A percentile compares a stretch with the other conserved stretches of the same genome.
Conservation (phyloP, 805 yeast genomes). For the Limtongia smithiae region DNA sequence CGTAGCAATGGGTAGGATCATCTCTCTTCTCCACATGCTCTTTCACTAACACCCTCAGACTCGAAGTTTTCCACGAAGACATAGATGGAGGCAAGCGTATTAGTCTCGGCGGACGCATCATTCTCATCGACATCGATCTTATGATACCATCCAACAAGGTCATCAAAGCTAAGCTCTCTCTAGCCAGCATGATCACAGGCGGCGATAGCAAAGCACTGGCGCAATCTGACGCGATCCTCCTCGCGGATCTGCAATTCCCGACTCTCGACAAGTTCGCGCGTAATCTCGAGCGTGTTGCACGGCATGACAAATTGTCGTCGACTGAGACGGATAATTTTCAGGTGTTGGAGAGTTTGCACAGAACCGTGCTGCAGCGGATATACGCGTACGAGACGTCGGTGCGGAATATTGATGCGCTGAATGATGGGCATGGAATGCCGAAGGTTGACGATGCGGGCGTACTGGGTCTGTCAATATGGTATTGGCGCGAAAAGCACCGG, state of each 20-base stretch:
- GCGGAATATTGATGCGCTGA: constrained; percentile 9
- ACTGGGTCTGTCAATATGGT: constrained; percentile 38
- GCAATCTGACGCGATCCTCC: constrained; percentile 31
- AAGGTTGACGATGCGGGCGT: constrained; percentile 34
- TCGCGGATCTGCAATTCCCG: constrained; percentile 33
- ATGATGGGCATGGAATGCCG: constrained; percentile 34
- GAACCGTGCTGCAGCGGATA: constrained; percentile 31
- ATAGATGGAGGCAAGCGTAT: constrained; percentile 36
- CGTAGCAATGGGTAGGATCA: constrained; percentile 30
- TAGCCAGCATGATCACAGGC: constrained; percentile 22
- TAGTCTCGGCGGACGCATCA: constrained; percentile 40
- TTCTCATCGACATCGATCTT: constrained; percentile 38
- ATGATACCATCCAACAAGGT: constrained; percentile 15
- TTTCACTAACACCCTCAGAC: no score
- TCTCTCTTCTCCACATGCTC: no score
- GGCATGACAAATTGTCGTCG: constrained; percentile 38
- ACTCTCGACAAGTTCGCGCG: constrained; percentile 37
- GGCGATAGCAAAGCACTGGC: constrained; percentile 24
- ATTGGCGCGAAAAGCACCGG: constrained; percentile 29
- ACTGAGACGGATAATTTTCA: constrained; percentile 38
- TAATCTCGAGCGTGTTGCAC: constrained; percentile 36
- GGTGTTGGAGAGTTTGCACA: constrained; percentile 35
- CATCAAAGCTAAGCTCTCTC: constrained; percentile 28
- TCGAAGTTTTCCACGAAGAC: constrained; percentile 41
- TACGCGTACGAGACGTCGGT: constrained; percentile 6